Percentiles rank a stretch among this genome's conserved stretches.
These are phyloP conservation scores for Leucosporidium yakuticum DNA, from an alignment of 768 basidiomycete genomes.

Conservation along the genomic window DNA sequence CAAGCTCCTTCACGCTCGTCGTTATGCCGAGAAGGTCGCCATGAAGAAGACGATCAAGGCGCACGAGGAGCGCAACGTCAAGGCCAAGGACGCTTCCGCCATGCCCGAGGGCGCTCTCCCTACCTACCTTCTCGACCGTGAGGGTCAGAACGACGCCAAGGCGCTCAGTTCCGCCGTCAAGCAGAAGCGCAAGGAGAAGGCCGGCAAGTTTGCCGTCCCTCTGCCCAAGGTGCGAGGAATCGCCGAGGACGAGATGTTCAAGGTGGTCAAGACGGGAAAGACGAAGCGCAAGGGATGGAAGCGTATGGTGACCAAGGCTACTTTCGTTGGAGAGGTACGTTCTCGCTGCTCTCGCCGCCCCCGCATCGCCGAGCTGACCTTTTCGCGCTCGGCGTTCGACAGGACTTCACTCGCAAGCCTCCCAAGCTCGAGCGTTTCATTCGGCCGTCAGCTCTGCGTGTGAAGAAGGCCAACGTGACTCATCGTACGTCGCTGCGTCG, in stretches of 20 bases:
- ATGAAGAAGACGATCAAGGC: constrained; percentile 99
- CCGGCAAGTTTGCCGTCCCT: constrained; percentile 94
- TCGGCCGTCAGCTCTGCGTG: constrained; percentile 91
- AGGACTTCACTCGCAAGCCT: constrained; percentile 94
- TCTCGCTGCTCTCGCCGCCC: not conserved
- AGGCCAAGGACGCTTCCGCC: constrained; percentile 72
- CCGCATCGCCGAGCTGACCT: not conserved
- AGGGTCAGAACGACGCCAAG: constrained; percentile 97
- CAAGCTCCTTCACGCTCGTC: constrained; percentile 93
- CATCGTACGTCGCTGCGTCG: constrained; percentile 65
- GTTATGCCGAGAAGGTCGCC: constrained; percentile 95
- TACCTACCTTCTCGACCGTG: constrained; percentile 90
- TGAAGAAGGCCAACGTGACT: constrained; percentile 97
- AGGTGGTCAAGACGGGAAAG: constrained; percentile 96
- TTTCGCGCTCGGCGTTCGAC: not conserved
- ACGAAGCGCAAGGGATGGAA: constrained; percentile 96
- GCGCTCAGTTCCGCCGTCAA: constrained; percentile 92
- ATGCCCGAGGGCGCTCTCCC: constrained; percentile 87
- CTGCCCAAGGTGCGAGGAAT: constrained; percentile 95
- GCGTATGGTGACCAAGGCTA: constrained; percentile 94
- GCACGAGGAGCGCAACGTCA: constrained; percentile 97
- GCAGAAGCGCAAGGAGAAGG: constrained; percentile 97
- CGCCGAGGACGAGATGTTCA: constrained; percentile 99
- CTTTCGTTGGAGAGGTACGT: constrained; percentile 67
- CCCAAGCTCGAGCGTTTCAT: constrained; percentile 99